Base-by-base conservation (phyloP, 2,329 filamentous ascomycete genomes). In the Alternaria infectoria region DNA sequence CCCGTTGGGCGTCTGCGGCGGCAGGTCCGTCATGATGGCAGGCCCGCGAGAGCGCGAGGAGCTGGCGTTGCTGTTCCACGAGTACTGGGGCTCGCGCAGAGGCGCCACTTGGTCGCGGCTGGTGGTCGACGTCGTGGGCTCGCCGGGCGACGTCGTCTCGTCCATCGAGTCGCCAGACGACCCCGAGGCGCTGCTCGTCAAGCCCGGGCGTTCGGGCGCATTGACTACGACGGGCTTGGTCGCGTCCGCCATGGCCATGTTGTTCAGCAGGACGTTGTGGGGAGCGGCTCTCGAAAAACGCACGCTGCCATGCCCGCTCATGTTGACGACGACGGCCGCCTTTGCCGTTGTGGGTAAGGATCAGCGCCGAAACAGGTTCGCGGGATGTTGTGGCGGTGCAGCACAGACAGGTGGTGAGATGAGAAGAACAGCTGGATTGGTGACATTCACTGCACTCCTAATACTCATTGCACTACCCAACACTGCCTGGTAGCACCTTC, bases 91-190 rank as follows among this genome's bases (percentile, higher is more conserved):
- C 23, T 61, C 64, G 59, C 64, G 70, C 69, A 80, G 67, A 54
- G 78, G 70, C 46, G 78, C 66, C 45, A 79, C 69, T 15, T 80
- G 73, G 69, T 80, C 73, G 66, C 49, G 30, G 49, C 49, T 47
- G 21, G 4, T 47, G 50, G 74, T 72, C 15, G n/a, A 44, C 23
- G 75, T 67, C 28, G 8, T 2, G n/a, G 75, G 69, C 56, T 70
- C 57, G 44, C 80, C 65, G 67, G 79, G 69, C n/a, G 80, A 77
- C 36, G 36, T 40, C n/a, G 36, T 40, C 36, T 40, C 36, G 36
- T 40, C 36, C 84, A 67, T 81, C 80, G 45, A 74, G 52, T 81
- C 78, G 52, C 80, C 82, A 21, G 83, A 84, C 12, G 83, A 84
- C 62, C 81, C 83, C 50, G 86, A 86, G 67, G 36, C 15, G 36